These are phyloP conservation scores for Cicer chorassanicum DNA, from an alignment of 306 rosid genomes.

Conservation along the genomic window DNA sequence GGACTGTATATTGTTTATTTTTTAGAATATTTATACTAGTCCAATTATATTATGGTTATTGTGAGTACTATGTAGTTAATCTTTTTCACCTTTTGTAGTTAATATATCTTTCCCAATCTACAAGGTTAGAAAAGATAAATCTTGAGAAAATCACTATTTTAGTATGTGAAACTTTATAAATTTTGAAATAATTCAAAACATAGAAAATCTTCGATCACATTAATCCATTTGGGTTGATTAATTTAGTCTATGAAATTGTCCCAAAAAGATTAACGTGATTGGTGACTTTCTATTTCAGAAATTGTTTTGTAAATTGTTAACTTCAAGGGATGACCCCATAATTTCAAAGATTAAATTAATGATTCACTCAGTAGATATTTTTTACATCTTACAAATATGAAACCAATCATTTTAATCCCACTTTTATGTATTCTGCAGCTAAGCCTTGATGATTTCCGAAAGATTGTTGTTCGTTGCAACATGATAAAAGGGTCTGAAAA, in stretches of 20 bases:
- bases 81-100: neutral
- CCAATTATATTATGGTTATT: neutral
- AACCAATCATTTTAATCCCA: neutral
- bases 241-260: too few species aligned
- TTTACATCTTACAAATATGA: neutral
- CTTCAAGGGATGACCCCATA: neutral
- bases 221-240: too few species aligned
- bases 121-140: neutral
- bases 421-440: conserved; percentile 48
- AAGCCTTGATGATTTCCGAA: conserved; percentile 75
- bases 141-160: too few species aligned
- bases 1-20: neutral
- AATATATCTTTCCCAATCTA: neutral
- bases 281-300: neutral
- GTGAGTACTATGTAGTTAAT: neutral
- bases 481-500: conserved; percentile 59
- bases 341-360: neutral
- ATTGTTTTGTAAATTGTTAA: neutral
- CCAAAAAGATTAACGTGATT: neutral
- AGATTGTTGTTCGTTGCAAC: conserved; percentile 81
- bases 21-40: neutral
- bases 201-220: too few species aligned
- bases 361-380: neutral
- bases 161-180: too few species aligned
- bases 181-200: too few species aligned